Evolutionary conservation across 805 yeast species (phyloP), one percentile per base, ranked within the genome.

Genomic region (Sungouiozyma ichnusensis): DNA sequence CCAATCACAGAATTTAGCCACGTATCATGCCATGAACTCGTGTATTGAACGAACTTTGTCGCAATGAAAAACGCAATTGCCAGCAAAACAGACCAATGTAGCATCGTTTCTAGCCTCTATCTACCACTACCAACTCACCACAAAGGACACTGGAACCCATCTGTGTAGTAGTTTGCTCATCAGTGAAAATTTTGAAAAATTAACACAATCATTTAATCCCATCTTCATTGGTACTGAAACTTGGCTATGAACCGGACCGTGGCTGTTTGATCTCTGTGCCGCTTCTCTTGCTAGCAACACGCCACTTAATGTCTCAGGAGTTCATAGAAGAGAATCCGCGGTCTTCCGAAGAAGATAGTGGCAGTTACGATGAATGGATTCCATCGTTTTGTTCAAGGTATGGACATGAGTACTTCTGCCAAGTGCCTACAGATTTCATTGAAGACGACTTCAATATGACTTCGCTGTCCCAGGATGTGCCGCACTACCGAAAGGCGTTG

Each of bases 361-460:
- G 56, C 6, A 50, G 57, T 13, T 58, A 51, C 43, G 82, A 79
- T 44, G 78, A 86, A 36, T 87, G 95, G 95, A 81, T 86, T 51
- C 76, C 81, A 46, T 79, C 79, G 50, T 85, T 80, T 62, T 83
- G 94, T 57, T 73, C 81, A 37, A 67, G 77, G 52, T 81, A 80
- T 54, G 90, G 90, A 18, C 90, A 85, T 59, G 94, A 92, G 57
- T 90, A 80, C 60, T 87, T 87, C 62, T 94, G 88, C 36, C 94
- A 88, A 52, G 95, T 92, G 4, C 73, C 87, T 1, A 86, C 84
- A 38, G 96, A 86, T 39, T 92, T 87, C 62, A 85, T 92, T 46
- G 97, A 88, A 54, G 98, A 92, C 63, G 97, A 92, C 51, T 92
- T 92, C 71, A 92, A 92, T 59, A 71, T 92, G 54, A 88, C 97